These are phyloP conservation scores for Ceratobasidium sp. DNA, from an alignment of 1,284 basidiomycete species.

Conservation along the genomic window DNA sequence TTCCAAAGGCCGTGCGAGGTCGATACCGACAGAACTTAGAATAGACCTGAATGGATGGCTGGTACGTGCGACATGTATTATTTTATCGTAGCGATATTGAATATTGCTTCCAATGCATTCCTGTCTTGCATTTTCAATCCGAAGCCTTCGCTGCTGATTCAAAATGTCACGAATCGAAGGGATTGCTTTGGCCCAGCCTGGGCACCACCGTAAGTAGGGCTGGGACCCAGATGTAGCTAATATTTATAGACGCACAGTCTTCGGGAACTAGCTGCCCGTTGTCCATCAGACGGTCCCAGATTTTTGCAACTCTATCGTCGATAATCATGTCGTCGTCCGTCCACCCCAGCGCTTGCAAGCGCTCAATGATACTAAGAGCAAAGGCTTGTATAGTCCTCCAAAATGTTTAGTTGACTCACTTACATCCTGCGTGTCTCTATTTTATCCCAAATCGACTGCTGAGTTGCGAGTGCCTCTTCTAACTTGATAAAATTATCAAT, in stretches of 20 bases:
- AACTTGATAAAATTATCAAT: not conserved
- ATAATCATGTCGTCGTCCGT: not conserved
- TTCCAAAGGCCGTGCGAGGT: not conserved
- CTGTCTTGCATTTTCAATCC: not conserved
- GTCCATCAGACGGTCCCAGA: not conserved
- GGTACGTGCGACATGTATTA: not conserved
- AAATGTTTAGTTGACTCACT: not conserved
- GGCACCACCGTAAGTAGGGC: no score
- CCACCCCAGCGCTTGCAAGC: not conserved
- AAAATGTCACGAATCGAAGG: no score
- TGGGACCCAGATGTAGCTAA: not conserved
- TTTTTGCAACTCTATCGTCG: not conserved
- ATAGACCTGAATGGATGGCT: not conserved
- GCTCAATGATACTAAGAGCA: not conserved
- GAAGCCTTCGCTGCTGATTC: not conserved
- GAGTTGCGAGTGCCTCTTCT: not conserved
- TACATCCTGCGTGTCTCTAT: not conserved
- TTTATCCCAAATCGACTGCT: not conserved
- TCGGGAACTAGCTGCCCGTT: not conserved
- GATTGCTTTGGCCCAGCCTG: no score
- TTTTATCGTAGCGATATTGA: not conserved
- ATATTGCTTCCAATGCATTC: no score
- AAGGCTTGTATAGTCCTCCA: not conserved
- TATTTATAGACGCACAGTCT: not conserved
- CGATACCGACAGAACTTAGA: not conserved